Conservation (phyloP, 805 yeast genomes). For the Ogataea wickerhamii region DNA sequence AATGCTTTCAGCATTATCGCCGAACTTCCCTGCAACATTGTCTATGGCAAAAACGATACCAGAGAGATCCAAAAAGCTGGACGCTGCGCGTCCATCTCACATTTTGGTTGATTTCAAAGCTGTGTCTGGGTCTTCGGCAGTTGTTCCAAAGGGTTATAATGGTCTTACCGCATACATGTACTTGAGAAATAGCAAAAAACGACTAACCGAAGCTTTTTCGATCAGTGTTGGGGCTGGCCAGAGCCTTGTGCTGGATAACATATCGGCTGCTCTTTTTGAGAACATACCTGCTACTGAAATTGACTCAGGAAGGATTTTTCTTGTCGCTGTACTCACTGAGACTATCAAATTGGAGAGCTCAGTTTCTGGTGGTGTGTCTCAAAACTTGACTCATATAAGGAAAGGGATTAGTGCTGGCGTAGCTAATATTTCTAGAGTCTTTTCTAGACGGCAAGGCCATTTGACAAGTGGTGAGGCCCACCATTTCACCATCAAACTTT, state of each 20-base stretch:
- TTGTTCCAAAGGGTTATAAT: slow-evolving; percentile 62
- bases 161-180: slow-evolving; percentile 74
- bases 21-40: slow-evolving; percentile 57
- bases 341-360: slow-evolving; percentile 46
- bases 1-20: slow-evolving; percentile 64
- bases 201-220: slow-evolving; percentile 78
- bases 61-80: slow-evolving; percentile 42
- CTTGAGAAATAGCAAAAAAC: slow-evolving; percentile 56
- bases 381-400: slow-evolving; percentile 42
- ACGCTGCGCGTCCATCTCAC: slow-evolving; percentile 55
- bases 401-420: slow-evolving; percentile 89
- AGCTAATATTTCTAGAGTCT: slow-evolving; percentile 75
- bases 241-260: slow-evolving; percentile 57
- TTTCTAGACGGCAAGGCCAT: slow-evolving; percentile 61
- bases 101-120: slow-evolving; percentile 74
- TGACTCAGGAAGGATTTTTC: slow-evolving; percentile 60
- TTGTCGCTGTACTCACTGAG: slow-evolving; percentile 76
- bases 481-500: slow-evolving; percentile 67
- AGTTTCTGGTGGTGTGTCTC: slow-evolving; percentile 7
- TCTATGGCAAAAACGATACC: slow-evolving; percentile 40
- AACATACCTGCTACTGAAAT: slow-evolving; percentile 66
- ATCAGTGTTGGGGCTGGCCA: slow-evolving; percentile 59
- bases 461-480: slow-evolving; percentile 60
- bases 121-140: slow-evolving; percentile 54
- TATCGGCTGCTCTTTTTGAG: slow-evolving; percentile 76